phyloP scores from a whole-genome alignment of 352 stramenopile species.

The Phytophthora citrophthora region DNA sequence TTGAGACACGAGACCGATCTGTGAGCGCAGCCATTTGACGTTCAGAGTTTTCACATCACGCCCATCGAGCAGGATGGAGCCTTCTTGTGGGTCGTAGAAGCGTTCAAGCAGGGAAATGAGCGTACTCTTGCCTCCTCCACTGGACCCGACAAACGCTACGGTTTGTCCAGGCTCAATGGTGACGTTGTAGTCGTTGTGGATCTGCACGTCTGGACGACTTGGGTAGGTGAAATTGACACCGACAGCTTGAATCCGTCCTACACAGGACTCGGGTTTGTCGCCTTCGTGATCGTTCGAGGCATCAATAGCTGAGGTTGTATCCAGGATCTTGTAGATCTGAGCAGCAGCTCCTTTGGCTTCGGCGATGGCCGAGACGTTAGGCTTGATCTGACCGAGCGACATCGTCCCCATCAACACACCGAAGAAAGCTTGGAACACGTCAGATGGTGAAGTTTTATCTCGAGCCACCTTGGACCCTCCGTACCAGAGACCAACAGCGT shows the following conservation, averaged over 20 bases:
- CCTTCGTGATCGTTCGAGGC: conserved; percentile 32
- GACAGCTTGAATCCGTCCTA: conserved; percentile 49
- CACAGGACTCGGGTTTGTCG: conserved; percentile 28
- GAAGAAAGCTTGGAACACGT: conserved; percentile 64
- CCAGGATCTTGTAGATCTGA: conserved; percentile 59
- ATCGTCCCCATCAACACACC: conserved; percentile 55
- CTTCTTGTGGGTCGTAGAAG: conserved; percentile 89
- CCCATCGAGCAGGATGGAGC: conserved; percentile 83
- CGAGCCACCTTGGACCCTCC: conserved; percentile 25
- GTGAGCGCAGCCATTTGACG: conserved; percentile 66
- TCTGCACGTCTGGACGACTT: conserved; percentile 42
- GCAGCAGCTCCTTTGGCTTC: conserved; percentile 52
- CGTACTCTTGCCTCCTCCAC: conserved; percentile 45
- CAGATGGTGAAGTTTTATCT: conserved; percentile 20
- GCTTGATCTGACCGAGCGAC: conserved; percentile 54
- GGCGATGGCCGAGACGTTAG: conserved; percentile 56
- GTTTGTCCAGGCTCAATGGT: conserved; percentile 41
- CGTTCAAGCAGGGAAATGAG: conserved; percentile 72
- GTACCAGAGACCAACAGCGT: conserved; percentile 59
- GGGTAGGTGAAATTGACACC: conserved; percentile 80
- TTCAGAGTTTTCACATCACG: conserved; percentile 80
- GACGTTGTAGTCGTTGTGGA: conserved; percentile 43
- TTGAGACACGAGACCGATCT: conserved; percentile 83
- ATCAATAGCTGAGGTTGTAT: conserved; percentile 55
- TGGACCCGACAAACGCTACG: conserved; percentile 38